Evolutionary conservation across 768 basidiomycete species (phyloP).

Genomic region (Tubosaeta sp.): DNA sequence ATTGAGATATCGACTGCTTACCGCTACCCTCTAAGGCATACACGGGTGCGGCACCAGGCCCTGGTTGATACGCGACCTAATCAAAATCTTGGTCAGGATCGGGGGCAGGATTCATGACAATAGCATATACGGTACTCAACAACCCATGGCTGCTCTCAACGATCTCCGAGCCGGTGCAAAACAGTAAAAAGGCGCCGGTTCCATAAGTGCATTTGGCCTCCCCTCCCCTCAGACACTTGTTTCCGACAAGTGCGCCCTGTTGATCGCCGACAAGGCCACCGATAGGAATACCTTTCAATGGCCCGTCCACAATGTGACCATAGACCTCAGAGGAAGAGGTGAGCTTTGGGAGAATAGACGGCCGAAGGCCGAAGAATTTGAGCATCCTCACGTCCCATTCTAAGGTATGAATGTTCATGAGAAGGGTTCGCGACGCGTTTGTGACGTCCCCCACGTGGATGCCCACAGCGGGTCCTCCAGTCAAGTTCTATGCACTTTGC

Average conservation of each 20-base stretch:
- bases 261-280: slow-evolving; percentile 97
- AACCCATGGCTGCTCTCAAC: slow-evolving; percentile 85
- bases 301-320: slow-evolving; percentile 65
- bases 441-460: slow-evolving; percentile 90
- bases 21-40: slow-evolving; percentile 95
- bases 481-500: slow-evolving; percentile 56
- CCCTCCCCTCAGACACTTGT: slow-evolving; percentile 88
- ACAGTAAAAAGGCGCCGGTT: slow-evolving; percentile 93
- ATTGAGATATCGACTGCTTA: slow-evolving; percentile 36
- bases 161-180: slow-evolving; percentile 87
- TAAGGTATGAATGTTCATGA: slow-evolving; percentile 78
- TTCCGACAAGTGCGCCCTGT: slow-evolving; percentile 93
- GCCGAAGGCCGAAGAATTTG: slow-evolving; percentile 79
- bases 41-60: slow-evolving; percentile 69
- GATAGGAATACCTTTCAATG: slow-evolving; percentile 73
- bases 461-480: slow-evolving; percentile 66
- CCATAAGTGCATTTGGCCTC: slow-evolving; percentile 99
- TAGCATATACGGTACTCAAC: slow-evolving; percentile 68
- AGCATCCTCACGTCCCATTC: slow-evolving; percentile 81
- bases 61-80: slow-evolving; percentile 87
- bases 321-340: slow-evolving; percentile 93
- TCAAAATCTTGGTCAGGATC: slow-evolving; percentile 3
- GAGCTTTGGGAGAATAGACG: slow-evolving; percentile 77
- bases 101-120: neutral
- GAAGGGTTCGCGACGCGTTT: slow-evolving; percentile 94